Evolutionary conservation across 2,329 filamentous ascomycete genomes (phyloP), one percentile per base, ranked within the genome.

Genomic region (Paramyrothecium sp.): DNA sequence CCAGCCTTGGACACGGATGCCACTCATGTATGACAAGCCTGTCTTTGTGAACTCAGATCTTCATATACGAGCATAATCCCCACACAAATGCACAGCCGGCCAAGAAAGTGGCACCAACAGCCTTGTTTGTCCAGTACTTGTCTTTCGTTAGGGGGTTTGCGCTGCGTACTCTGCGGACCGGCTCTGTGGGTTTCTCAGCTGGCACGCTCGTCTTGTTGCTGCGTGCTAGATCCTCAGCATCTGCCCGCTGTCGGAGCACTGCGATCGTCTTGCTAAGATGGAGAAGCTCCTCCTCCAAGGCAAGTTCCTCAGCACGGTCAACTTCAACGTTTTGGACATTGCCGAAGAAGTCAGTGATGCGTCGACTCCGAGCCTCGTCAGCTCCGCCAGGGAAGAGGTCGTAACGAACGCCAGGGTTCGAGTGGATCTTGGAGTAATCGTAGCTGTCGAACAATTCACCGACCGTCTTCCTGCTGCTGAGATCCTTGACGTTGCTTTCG

Each of bases 251-350:
- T 68, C 76, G 81, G 67, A 83, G 73, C 60, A 80, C 74, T 3
- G 82, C 80, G 65, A 89, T 89, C 41, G 83, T 86, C 74, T 79
- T 82, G 69, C 90, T 90, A 51, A 97, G 81, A n/a, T 88, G 85
- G 34, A 90, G 76, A 59, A 97, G 75, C 66, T 97, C 92, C 64
- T 93, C 88, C 53, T 88, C 86, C 50, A 86, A 81, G 41, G 77
- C 83, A 55, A 78, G 75, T 58, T 82, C 83, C 57, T 83, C 80
- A 49, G 79, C 78, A 23, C 81, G 81, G 63, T 95, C 91, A 3
- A 98, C 86, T 74, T 98, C 95, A 3, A 99, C 93, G 65, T 94
- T 96, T 72, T 99, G 95, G 16, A 98, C 92, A 71, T 98, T 99
- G 22, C 95, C 95, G 62, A 99, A 98, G 76, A 99, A 99, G 71